Base-by-base conservation (phyloP, 2,329 filamentous ascomycete species). In the Botrytis cinerea region DNA sequence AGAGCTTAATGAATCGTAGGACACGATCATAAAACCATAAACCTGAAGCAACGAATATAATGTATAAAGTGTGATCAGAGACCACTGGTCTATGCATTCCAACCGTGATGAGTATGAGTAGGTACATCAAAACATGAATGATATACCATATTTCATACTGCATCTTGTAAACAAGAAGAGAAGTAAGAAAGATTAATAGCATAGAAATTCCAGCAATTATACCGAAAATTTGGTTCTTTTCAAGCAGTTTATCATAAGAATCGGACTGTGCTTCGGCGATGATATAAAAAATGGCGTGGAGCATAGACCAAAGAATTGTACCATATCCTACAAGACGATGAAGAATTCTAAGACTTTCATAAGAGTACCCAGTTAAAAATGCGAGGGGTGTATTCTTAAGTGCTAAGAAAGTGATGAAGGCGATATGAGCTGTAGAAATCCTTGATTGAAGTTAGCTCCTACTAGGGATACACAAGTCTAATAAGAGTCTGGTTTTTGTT, bases 311-410 rank as follows among this genome's bases (percentile, higher is more conserved):
- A 48, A 82, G 73, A 40, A 89, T 82, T 28, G 86, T 85, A 10
- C 83, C 83, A 76, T 85, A 87, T 4, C 88, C 88, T 6, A 84
- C 83, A 28, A 87, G 81, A 73, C 86, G 86, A 76, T 90, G 88
- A 4, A 90, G 82, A 67, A 86, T 83, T 76, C 89, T 90, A 70
- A 90, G 84, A 32, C 86, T 84, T 74, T 90, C 88, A 78, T 90
- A 88, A 8, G 87, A 89, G 77, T 86, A 87, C 2, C 84, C 81
- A 1, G 86, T 86, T 18, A 90, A 75, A 74, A 85, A 84, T 0
- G 85, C 85, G 28, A 90, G 79, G 0, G 88, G 88, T 0, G 88
- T 90, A 77, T 90, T 89, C 76, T 89, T 89, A 60, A 90, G 81
- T 1, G 85, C 83, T 25, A 90, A 81, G 67, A 89, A 86, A 20